Conservation (phyloP, 768 basidiomycete species). For the Boletellus emodensis region DNA sequence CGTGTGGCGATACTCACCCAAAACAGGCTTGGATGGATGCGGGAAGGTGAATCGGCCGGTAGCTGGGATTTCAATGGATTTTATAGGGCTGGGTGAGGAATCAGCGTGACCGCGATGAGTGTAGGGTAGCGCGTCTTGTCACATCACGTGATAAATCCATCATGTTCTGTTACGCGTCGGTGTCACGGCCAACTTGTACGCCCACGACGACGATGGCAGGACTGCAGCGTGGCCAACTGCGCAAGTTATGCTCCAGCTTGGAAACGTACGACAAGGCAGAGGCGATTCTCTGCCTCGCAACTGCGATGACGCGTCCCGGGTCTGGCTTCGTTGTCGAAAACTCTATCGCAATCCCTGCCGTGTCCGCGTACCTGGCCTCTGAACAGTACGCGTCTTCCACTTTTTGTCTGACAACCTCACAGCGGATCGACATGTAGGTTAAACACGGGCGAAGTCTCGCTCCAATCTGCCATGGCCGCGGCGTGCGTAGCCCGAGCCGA, state of each 20-base stretch:
- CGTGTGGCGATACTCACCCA: too few species aligned
- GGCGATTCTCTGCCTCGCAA: constrained; percentile 19
- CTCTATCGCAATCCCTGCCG: constrained; percentile 21
- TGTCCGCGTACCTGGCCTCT: constrained; percentile 32
- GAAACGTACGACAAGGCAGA: constrained; percentile 24
- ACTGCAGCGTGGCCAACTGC: constrained; percentile 18
- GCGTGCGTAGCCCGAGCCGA: constrained; percentile 20
- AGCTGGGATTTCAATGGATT: too few species aligned
- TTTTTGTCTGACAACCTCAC: background rate
- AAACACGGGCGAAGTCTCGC: constrained; percentile 28
- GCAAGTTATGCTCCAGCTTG: constrained; percentile 16
- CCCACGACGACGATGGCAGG: constrained; percentile 13
- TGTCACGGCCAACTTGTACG: background rate
- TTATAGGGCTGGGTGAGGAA: too few species aligned
- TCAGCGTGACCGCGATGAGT: too few species aligned
- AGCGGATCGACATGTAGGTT: constrained; percentile 10
- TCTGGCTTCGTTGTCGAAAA: constrained; percentile 27
- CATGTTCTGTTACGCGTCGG: background rate
- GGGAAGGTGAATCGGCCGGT: too few species aligned
- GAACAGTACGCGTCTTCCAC: constrained; percentile 23
- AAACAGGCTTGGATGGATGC: too few species aligned
- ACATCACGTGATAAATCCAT: constrained; percentile 4
- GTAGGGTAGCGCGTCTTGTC: constrained; percentile 2
- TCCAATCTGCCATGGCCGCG: constrained; percentile 22
- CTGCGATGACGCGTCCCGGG: constrained; percentile 25